Evolutionary conservation across 257 asterid genomes (phyloP).

Genomic region (Leptodermis oblonga): DNA sequence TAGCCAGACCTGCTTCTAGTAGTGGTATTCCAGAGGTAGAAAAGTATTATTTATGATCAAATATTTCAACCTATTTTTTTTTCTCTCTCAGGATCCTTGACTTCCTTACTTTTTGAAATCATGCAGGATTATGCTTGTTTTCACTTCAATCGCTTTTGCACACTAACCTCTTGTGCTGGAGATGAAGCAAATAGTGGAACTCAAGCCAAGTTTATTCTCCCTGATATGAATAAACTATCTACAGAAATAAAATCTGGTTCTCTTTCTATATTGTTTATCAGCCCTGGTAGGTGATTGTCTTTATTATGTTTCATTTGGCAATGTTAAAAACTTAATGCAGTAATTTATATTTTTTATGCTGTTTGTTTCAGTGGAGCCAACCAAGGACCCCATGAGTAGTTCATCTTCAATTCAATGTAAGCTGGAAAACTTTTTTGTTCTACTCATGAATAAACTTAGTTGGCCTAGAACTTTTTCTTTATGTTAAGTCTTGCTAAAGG

Average conservation of each 20-base stretch:
- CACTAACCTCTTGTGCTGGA: slow-evolving; percentile 54
- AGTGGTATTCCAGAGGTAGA: slow-evolving; percentile 62
- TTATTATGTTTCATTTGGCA: slow-evolving; percentile 19
- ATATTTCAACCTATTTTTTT: slow-evolving; percentile 20
- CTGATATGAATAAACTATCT: slow-evolving; percentile 76
- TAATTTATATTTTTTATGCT: slow-evolving; percentile 14
- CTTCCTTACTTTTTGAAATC: slow-evolving; percentile 25
- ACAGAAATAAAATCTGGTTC: slow-evolving; percentile 69
- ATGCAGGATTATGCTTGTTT: slow-evolving; percentile 69
- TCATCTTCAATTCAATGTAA: slow-evolving; percentile 60
- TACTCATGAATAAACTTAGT: not conserved
- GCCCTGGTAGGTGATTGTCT: slow-evolving; percentile 56
- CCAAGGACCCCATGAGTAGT: slow-evolving; percentile 48
- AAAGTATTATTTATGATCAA: slow-evolving; percentile 18
- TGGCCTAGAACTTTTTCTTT: not conserved
- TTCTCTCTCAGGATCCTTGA: slow-evolving; percentile 12
- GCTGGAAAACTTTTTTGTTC: slow-evolving; percentile 19
- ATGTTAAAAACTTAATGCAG: not conserved
- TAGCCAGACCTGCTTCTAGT: slow-evolving; percentile 69
- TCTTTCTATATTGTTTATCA: slow-evolving; percentile 75
- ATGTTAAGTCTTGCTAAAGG: not conserved
- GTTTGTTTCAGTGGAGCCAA: slow-evolving; percentile 53
- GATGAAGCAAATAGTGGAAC: slow-evolving; percentile 48
- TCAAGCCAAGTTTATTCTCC: slow-evolving; percentile 71
- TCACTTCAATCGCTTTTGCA: slow-evolving; percentile 59